These are phyloP conservation scores for Ustilago sp. DNA, from an alignment of 1,284 basidiomycete species.

Conservation along the genomic window DNA sequence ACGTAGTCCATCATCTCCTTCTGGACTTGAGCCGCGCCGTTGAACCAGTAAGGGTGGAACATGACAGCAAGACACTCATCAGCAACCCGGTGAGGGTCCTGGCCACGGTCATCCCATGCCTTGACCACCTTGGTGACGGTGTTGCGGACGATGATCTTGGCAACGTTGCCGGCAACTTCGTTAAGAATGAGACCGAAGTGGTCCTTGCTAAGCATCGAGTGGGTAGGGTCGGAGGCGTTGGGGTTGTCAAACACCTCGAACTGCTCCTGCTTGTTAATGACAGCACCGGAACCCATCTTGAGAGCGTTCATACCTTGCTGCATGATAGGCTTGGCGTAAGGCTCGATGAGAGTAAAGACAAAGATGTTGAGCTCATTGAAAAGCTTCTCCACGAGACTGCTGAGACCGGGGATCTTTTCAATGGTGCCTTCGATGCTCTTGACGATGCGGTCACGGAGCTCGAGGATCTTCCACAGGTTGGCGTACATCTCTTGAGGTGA, in stretches of 20 bases:
- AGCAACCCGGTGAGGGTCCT: constrained; percentile 46
- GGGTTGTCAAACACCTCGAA: constrained; percentile 71
- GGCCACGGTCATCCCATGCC: constrained; percentile 76
- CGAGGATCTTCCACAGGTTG: constrained; percentile 83
- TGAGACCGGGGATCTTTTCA: constrained; percentile 74
- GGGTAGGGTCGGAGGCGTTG: constrained; percentile 69
- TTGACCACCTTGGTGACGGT: constrained; percentile 78
- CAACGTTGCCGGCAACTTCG: constrained; percentile 70
- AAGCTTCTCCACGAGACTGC: constrained; percentile 81
- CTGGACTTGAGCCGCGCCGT: constrained; percentile 49
- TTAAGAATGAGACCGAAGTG: constrained; percentile 69
- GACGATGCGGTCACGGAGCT: constrained; percentile 81
- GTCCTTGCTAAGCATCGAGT: constrained; percentile 67
- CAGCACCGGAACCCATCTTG: constrained; percentile 63
- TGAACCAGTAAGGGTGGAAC: constrained; percentile 66
- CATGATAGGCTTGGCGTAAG: constrained; percentile 68
- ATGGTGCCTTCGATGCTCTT: constrained; percentile 89
- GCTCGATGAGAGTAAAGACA: constrained; percentile 68
- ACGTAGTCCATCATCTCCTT: constrained; percentile 64
- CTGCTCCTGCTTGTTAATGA: constrained; percentile 66
- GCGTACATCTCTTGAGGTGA: constrained; percentile 86
- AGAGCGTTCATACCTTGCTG: constrained; percentile 66
- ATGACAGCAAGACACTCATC: constrained; percentile 62
- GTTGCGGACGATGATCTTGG: constrained; percentile 73
- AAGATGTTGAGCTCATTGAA: constrained; percentile 74